Base-by-base conservation (phyloP, 73 alveolate species). In the Paramecium bursaria region DNA sequence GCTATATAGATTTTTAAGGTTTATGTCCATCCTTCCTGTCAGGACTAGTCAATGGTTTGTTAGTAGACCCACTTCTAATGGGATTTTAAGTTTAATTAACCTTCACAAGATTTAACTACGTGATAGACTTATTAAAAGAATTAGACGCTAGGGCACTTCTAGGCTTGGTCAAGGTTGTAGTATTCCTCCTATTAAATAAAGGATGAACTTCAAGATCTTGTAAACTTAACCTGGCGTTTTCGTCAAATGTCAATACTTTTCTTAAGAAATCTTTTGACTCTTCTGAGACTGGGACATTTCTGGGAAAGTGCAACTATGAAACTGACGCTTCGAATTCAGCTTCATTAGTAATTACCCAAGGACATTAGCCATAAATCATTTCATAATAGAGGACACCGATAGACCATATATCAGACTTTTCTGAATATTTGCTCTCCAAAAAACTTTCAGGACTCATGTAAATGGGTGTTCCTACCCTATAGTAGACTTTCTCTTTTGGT, bases 381-480 rank as follows among this genome's bases (percentile, higher is more conserved):
- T 67, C 11, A 39, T 67, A 67, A 42, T 67, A 67, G 7, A 67
- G 50, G 0, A 67, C 82, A 0, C 82, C 82, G 2, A 67, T 67
- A 15, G 60, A 39, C 82, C 82, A 67, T 2, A 67, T 67, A 39
- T 67, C 82, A 3, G 30, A 21, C n/a, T 67, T 67, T 47, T 67
- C 82, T 4, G 82, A 67, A 19, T 67, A 67, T 31, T 42, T 31
- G 44, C 44, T 67, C 23, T 67, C 82, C 11, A 67, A 27, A 27
- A 25, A 67, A 67, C 47, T 19, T 52, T 79, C 73, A 30, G 89
- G 89, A 47, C 89, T 53, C 89, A 79, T 79, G 55, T 79, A 79
- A 61, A 79, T 54, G 15, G 89, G 89, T 13, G 89, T 79, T 2
- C 89, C 89, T 1, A 79, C 89, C 14, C 46, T 52, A 47, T 79